A percentile compares a stretch with the other conserved stretches of the same genome.
phyloP scores from a whole-genome alignment of 2,329 filamentous ascomycete genomes.

The Neofusicoccum laricinum region DNA sequence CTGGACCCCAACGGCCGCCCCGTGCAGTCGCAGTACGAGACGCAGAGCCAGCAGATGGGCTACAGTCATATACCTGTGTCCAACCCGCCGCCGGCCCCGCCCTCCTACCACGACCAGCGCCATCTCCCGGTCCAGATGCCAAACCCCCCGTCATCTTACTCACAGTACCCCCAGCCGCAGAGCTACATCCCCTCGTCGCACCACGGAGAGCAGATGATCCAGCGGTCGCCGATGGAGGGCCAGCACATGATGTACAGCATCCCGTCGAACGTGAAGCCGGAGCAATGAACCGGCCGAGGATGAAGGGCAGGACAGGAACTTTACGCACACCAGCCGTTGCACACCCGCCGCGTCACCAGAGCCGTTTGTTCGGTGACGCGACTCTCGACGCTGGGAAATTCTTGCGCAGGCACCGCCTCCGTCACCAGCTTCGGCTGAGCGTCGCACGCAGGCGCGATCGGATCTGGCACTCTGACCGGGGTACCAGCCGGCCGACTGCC shows the following conservation, averaged over 20 bases:
- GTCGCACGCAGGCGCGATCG: constrained; percentile 7
- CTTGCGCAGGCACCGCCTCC: constrained; percentile 1
- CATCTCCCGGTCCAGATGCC: constrained; percentile 35
- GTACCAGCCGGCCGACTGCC: neutral
- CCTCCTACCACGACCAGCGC: constrained; percentile 32
- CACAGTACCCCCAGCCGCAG: constrained; percentile 25
- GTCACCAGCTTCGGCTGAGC: constrained; percentile 4
- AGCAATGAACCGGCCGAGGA: constrained; percentile 20
- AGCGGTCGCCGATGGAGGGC: constrained; percentile 20
- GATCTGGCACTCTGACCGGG: constrained; percentile 12
- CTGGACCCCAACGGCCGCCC: constrained; percentile 37
- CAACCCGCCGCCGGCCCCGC: constrained; percentile 35
- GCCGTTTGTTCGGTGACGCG: neutral
- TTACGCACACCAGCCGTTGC: neutral
- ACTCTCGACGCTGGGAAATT: neutral
- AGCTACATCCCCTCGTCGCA: constrained; percentile 15
- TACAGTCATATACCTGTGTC: constrained; percentile 29
- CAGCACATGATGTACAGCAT: constrained; percentile 41
- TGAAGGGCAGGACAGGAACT: neutral
- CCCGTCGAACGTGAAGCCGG: constrained; percentile 40
- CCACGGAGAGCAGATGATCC: constrained; percentile 33
- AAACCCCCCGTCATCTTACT: constrained; percentile 24
- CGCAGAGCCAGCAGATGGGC: constrained; percentile 28
- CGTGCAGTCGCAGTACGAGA: constrained; percentile 39
- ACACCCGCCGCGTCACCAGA: neutral